A percentile compares a stretch with the other conserved stretches of the same genome.
Conservation (phyloP, 2,329 filamentous ascomycete species). For the Akanthomyces muscarius region DNA sequence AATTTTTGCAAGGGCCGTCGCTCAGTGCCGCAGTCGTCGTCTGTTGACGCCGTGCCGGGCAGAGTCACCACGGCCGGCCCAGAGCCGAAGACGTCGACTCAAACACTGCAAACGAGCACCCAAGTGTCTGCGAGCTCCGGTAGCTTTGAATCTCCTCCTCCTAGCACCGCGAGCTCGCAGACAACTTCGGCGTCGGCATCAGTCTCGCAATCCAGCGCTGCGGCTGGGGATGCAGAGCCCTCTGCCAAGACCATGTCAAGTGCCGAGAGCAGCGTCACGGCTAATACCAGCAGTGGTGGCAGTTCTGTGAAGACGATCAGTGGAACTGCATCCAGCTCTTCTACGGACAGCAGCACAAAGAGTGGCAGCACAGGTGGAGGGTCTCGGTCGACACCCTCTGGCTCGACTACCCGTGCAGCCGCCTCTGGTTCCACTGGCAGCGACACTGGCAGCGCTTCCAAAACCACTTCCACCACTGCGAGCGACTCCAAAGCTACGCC, state of each 20-base stretch:
- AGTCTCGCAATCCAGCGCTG: neutral
- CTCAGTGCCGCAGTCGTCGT: slow-evolving; percentile 15
- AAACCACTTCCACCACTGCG: too few relatives aligned
- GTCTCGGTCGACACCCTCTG: too few relatives aligned
- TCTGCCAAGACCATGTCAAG: neutral
- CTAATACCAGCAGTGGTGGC: neutral
- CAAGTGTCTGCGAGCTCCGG: slow-evolving; percentile 25
- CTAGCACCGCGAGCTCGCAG: neutral
- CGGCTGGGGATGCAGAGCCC: neutral
- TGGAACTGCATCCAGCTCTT: too few relatives aligned
- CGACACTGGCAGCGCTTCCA: too few relatives aligned
- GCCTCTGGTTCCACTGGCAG: too few relatives aligned
- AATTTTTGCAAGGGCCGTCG: slow-evolving; percentile 39
- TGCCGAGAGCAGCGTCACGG: neutral
- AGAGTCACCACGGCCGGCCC: slow-evolving; percentile 18
- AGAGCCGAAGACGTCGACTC: slow-evolving; percentile 25
- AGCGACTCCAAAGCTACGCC: too few relatives aligned
- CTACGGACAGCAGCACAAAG: neutral
- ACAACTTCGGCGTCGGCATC: neutral
- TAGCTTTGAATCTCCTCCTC: slow-evolving; percentile 18
- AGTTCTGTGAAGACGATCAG: neutral
- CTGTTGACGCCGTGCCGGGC: neutral
- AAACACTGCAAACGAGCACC: slow-evolving; percentile 24
- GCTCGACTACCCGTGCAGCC: too few relatives aligned
- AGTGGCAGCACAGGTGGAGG: neutral